A percentile compares a stretch with the other conserved stretches of the same genome.
Conservation (phyloP, 805 yeast genomes). For the Yarrowia hollandica region DNA sequence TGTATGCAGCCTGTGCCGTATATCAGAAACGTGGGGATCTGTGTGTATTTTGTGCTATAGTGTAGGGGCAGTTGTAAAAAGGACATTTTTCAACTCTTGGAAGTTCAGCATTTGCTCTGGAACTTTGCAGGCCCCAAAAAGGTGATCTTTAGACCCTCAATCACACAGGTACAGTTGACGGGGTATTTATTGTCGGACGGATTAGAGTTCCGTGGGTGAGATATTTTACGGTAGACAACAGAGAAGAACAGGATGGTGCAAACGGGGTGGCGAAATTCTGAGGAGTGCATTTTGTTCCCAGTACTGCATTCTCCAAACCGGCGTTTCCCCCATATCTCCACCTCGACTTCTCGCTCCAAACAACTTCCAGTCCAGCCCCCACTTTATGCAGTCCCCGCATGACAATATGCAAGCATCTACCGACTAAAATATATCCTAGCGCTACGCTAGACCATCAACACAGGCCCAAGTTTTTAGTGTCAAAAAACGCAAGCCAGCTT, state of each 20-base stretch:
- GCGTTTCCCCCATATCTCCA: not conserved
- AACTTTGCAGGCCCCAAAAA: not conserved
- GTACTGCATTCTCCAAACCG: too few species aligned
- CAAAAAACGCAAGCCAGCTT: not conserved
- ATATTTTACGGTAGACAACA: too few species aligned
- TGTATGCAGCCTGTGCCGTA: not conserved
- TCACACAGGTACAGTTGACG: not conserved
- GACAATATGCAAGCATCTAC: not conserved
- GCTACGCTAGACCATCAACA: slow-evolving; percentile 14
- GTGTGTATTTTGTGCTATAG: too few species aligned
- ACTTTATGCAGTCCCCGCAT: slow-evolving; percentile 17
- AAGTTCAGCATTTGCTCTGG: too few species aligned
- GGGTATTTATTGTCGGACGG: not conserved
- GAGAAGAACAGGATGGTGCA: too few species aligned
- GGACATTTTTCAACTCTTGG: too few species aligned
- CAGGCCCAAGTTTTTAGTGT: not conserved
- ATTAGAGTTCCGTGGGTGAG: slow-evolving; percentile 3
- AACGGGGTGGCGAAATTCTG: too few species aligned
- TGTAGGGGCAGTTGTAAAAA: too few species aligned
- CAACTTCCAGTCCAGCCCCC: not conserved
- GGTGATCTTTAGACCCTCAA: not conserved
- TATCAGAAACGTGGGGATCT: not conserved
- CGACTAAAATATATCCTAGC: slow-evolving; percentile 1
- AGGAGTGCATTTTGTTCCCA: too few species aligned
- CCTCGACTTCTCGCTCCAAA: too few species aligned